These are phyloP conservation scores for Clavispora fructus DNA, from an alignment of 805 yeast species.

Conservation along the genomic window DNA sequence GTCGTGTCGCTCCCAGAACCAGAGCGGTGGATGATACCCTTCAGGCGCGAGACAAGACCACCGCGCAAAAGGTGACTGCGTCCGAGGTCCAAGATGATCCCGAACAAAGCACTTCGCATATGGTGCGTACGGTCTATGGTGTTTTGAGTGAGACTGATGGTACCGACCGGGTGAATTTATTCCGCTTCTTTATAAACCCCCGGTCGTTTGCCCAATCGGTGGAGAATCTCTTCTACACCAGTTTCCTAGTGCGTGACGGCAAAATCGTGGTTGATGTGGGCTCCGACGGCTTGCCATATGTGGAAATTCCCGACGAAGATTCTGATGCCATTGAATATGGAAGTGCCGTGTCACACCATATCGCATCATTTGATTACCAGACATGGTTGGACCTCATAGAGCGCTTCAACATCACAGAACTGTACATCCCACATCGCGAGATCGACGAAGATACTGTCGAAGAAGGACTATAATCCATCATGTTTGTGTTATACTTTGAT, in stretches of 20 bases:
- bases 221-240: slow-evolving; percentile 78
- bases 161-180: slow-evolving; percentile 47
- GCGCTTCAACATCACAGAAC: slow-evolving; percentile 48
- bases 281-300: slow-evolving; percentile 43
- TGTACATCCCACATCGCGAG: slow-evolving; percentile 45
- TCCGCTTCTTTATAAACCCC: slow-evolving; percentile 69
- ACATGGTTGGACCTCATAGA: slow-evolving; percentile 61
- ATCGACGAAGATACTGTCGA: slow-evolving; percentile 7
- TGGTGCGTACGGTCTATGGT: slow-evolving; percentile 52
- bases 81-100: slow-evolving; percentile 46
- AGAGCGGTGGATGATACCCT: slow-evolving; percentile 39
- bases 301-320: slow-evolving; percentile 27
- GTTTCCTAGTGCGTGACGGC: slow-evolving; percentile 76
- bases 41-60: slow-evolving; percentile 19
- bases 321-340: slow-evolving; percentile 15
- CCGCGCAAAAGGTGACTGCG: slow-evolving; percentile 51
- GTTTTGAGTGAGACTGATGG: slow-evolving; percentile 26
- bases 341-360: slow-evolving; percentile 44
- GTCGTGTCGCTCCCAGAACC: slow-evolving; percentile 29
- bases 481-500: too few relatives aligned
- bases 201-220: slow-evolving; percentile 69
- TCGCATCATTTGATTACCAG: slow-evolving; percentile 62
- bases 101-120: slow-evolving; percentile 58
- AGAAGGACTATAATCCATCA: not conserved
- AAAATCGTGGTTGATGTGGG: slow-evolving; percentile 47